phyloP scores from a whole-genome alignment of 2,329 filamentous ascomycete genomes.

The Diplodia corticola region DNA sequence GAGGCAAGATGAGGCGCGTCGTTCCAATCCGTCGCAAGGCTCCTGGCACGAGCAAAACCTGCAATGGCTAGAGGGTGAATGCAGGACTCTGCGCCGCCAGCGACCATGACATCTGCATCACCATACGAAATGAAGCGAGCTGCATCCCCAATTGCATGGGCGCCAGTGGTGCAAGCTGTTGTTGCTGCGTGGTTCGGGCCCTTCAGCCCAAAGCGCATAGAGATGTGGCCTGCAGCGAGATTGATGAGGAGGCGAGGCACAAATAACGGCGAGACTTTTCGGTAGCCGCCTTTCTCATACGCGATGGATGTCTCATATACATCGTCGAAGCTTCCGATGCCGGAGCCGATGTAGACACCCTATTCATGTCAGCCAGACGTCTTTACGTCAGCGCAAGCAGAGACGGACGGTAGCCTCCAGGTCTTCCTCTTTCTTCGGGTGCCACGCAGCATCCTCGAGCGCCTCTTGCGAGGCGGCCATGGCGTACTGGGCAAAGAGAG shows the following conservation, averaged over 20 bases:
- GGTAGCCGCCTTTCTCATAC: constrained; percentile 78
- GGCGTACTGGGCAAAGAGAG: constrained; percentile 89
- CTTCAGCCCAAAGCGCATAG: constrained; percentile 84
- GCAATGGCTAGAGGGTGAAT: constrained; percentile 92
- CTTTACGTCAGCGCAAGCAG: neutral
- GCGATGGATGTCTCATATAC: constrained; percentile 80
- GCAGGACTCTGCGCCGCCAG: constrained; percentile 93
- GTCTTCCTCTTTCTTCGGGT: constrained; percentile 60
- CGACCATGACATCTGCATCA: constrained; percentile 92
- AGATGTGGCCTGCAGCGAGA: constrained; percentile 89
- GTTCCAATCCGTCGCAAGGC: constrained; percentile 80
- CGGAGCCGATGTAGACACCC: constrained; percentile 91
- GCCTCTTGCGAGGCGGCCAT: constrained; percentile 85
- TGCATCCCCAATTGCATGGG: constrained; percentile 92
- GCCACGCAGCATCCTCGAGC: constrained; percentile 78
- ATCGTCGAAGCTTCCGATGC: constrained; percentile 91
- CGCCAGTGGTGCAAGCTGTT: constrained; percentile 94
- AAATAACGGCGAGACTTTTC: constrained; percentile 89
- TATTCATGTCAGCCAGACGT: constrained; percentile 31
- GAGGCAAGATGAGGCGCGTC: constrained; percentile 69
- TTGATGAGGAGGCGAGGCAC: constrained; percentile 94
- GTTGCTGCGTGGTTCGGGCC: constrained; percentile 92
- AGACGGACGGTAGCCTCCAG: constrained; percentile 65
- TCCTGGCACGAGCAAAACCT: constrained; percentile 85
- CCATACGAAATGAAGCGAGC: constrained; percentile 88